Evolutionary conservation across 768 basidiomycete species (phyloP), one percentile per base, ranked within the genome.

Genomic region (Collybia sordida): DNA sequence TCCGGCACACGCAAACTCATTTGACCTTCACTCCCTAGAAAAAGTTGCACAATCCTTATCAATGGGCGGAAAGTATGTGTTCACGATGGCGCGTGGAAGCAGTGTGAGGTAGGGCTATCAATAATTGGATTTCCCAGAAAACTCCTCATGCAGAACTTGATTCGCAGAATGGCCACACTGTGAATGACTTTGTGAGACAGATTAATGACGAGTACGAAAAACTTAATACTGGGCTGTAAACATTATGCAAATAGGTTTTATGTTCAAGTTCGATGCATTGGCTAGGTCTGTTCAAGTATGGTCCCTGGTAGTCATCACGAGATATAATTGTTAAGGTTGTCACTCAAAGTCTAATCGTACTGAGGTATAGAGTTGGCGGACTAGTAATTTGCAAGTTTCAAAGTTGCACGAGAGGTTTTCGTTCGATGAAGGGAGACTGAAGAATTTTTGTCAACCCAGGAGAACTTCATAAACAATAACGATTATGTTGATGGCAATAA

Each of bases 11-110:
- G n/a, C 27, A 12, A 11, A n/a, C 21, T 28, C 38, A n/a, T 8
- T 22, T 52, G 11, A 49, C 35, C 57, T 45, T 35, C 50, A 35
- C 41, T 49, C 23, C 34, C 47, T 59, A 88, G 84, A 47, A 93
- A 86, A 69, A 94, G 92, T 63, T 97, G 94, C 71, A 93, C 93
- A 6, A 74, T 98, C 39, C 59, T 92, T 34, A 89, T 98, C 59
- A 86, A 80, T 58, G 78, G 73, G 2, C 74, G 71, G 55, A 70
- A 78, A 54, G 81, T 86, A 12, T 93, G 91, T 60, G 75, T 93
- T 35, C 86, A 85, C 48, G 90, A 94, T 60, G 82, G 74, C 6
- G 78, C 70, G 42, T 93, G 92, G 91, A 83, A 87, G 61, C 68
- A 84, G 40, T 95, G 90, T 64, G 83, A 89, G 68, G 89, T 90